These are phyloP conservation scores for Lecanicillium sp. DNA, from an alignment of 2,329 filamentous ascomycete genomes.

Conservation along the genomic window DNA sequence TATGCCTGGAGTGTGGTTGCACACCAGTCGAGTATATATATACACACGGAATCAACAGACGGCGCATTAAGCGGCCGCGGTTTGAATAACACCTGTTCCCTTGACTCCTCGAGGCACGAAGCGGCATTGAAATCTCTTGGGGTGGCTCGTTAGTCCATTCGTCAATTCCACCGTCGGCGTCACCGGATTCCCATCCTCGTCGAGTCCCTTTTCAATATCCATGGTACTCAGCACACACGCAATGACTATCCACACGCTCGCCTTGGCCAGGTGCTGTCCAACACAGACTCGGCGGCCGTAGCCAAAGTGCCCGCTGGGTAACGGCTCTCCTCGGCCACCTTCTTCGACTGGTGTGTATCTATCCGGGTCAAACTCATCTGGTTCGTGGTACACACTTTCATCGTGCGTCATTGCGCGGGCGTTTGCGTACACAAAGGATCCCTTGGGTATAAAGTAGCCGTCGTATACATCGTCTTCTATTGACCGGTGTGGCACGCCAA, in stretches of 20 bases:
- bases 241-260: slow-evolving; percentile 32
- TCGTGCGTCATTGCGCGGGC: slow-evolving; percentile 36
- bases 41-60: too few species aligned
- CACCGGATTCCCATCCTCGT: slow-evolving; percentile 25
- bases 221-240: slow-evolving; percentile 30
- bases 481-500: slow-evolving; percentile 46
- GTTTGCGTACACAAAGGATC: slow-evolving; percentile 35
- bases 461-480: slow-evolving; percentile 48
- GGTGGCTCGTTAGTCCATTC: slow-evolving; percentile 19
- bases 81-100: slow-evolving; percentile 3
- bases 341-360: slow-evolving; percentile 27
- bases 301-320: slow-evolving; percentile 39
- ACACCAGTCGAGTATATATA: too few species aligned
- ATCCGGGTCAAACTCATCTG: slow-evolving; percentile 36
- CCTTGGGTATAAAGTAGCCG: slow-evolving; percentile 49
- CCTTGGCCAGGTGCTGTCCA: slow-evolving; percentile 40
- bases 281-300: slow-evolving; percentile 44
- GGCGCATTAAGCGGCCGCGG: background rate
- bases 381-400: slow-evolving; percentile 28
- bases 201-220: slow-evolving; percentile 22
- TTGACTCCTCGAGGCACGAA: slow-evolving; percentile 15
- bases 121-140: slow-evolving; percentile 16
- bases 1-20: too few species aligned
- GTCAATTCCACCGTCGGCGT: slow-evolving; percentile 18
- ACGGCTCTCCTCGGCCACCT: slow-evolving; percentile 34